Evolutionary conservation across 495 filamentous ascomycete species (phyloP), one percentile per base, ranked within the genome.

Genomic region (Parathielavia appendiculata): DNA sequence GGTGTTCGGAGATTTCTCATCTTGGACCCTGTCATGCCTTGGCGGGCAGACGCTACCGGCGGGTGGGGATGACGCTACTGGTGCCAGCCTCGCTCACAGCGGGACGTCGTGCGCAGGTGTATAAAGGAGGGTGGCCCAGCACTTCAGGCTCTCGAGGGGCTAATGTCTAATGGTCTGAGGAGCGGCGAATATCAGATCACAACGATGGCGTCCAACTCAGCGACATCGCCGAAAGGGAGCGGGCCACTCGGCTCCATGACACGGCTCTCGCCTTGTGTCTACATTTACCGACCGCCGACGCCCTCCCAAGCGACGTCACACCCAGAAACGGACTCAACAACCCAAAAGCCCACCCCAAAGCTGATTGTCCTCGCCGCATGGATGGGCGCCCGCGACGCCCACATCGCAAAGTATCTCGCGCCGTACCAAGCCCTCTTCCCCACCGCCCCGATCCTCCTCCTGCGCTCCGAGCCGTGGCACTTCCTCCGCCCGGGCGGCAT

Each of bases 351-450:
- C 5, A 8, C 22, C 12, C 53, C 69, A 26, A 74, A 71, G 50
- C 68, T 80, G n/a, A 66, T 80, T 34, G 13, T 80, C 43, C 59
- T 78, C 44, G 65, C 67, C 12, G 61, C 71, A 14, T 78, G 76
- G 76, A 76, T 78, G 73, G 74, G 69, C 20, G 77, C 77, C 9
- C 73, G 58, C 46, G 69, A 76, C 44, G 58, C 62, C 2, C 76
- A 78, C 67, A 74, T 79, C 56, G 66, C 68, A 45, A 80, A 78
- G 51, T 77, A 79, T 66, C 63, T 78, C 51, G 44, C 60, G 3
- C 68, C 64, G 32, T 73, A 80, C 65, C 74, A 66, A 19, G 56
- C 59, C 4, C 58, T 74, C 4, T 80, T 68, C 62, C 76, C 77
- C 3, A 56, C 67, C 5, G 53, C 71, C 0, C 64, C 57, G 1